Base-by-base conservation (phyloP, 2,329 filamentous ascomycete species). In the Capronia epimyces region DNA sequence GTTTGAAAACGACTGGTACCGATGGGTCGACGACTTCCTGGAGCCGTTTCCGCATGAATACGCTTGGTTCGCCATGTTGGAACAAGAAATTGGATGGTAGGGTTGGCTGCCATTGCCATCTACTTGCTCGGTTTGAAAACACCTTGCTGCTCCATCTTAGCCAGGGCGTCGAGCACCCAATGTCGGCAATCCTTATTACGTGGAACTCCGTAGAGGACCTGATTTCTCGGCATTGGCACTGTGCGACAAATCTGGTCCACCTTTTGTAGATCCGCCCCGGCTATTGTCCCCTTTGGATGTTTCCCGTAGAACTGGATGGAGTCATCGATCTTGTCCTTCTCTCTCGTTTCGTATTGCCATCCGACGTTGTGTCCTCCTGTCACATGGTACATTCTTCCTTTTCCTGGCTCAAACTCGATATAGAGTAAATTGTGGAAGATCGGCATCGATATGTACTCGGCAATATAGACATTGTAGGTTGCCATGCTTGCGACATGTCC, bases 381-480 rank as follows among this genome's bases (percentile, higher is more conserved):
- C 13, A 46, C 27, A 24, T 46, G 43, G 43, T 46, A 46, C 27
- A 46, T 9, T 29, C 43, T 36, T 46, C 43, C 43, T 22, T 34
- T 32, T 12, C 29, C 43, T 10, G 27, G 3, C 13, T 36, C 21
- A 27, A 16, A 27, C 13, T 46, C 43, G 16, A 46, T 36, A 29
- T 46, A 46, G 18, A 46, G 18, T 16, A 5, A 27, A 18, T 46
- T 29, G 21, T 46, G 43, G 21, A 46, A 46, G 34, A 36, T 31
- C 16, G 43, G 43, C 29, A 46, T 22, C 16, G 43, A 34, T 46
- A 8, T 46, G 43, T 34, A 46, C 4, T 13, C 20, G 15, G 21
- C 43, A 22, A 46, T 20, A n/a, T 36, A 46, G 9, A 46, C 16
- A 9, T 9, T 46, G 24, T 46, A 46, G 7, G 43, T 46, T 20